Base-by-base conservation (phyloP, 1,139 yeast species). In the Kodamaea plutei region DNA sequence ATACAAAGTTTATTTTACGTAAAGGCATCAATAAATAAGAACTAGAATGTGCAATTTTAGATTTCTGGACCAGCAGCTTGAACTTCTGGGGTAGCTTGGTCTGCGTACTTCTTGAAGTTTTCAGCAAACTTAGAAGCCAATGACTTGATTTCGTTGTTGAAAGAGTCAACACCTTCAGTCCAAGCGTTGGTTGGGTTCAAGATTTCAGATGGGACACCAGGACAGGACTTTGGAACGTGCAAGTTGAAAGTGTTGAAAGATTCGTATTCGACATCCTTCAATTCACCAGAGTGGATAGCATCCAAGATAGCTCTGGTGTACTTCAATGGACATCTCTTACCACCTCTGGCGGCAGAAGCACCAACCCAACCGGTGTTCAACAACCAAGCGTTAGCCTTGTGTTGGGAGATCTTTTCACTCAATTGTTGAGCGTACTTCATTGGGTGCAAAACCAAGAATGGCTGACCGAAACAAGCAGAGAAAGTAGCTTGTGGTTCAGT, bases 281-380 rank as follows among this genome's bases (percentile, higher is more conserved):
- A 76, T 52, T 83, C 81, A 44, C 97, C 98, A 44, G 88, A 77
- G 69, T 91, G 97, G 54, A 91, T 89, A 32, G 96, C 80, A 60
- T 91, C 96, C 57, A 91, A 74, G 44, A 91, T 89, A 40, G 96
- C 95, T 71, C 98, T 84, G 41, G 98, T 91, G 79, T 88, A 89
- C 66, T 91, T 91, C 64, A 91, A 79, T 37, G 97, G 93, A 69
- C 97, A 91, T 72, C 98, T 84, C 73, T 84, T 82, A 57, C 97
- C 98, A 50, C 97, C 97, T 60, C 80, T 76, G 40, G 87, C 73
- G 48, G 84, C 95, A 43, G 95, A 83, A 48, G 91, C 79, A 46
- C 98, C 98, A 48, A 89, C 87, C 98, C 98, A 91, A 43, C 98
- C 98, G 48, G 98, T 91, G 73, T 91, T 91, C 59, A 91, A 78